phyloP scores from a whole-genome alignment of 331 rosid species.

The Malus hybrid region DNA sequence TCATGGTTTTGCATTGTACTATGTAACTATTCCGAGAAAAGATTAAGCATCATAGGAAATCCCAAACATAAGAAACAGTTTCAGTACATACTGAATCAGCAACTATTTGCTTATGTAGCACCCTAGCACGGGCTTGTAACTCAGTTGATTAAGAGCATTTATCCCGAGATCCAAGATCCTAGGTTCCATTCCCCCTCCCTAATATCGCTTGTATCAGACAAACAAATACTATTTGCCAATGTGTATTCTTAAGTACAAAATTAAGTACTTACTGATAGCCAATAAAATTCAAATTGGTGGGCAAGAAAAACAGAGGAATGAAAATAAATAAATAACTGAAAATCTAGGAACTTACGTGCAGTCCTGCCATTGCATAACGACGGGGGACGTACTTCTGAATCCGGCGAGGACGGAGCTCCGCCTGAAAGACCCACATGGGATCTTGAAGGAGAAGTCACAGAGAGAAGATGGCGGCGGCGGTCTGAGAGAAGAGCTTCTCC shows the following conservation, averaged over 20 bases:
- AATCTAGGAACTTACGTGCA: conserved; percentile 48
- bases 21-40: not conserved
- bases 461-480: conserved; percentile 25
- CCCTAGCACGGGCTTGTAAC: too few species aligned
- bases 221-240: not conserved
- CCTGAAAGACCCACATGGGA: conserved; percentile 16
- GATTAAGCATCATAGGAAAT: not conserved
- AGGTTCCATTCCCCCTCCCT: too few species aligned
- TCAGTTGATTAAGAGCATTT: too few species aligned
- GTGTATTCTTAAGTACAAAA: not conserved
- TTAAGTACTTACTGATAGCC: not conserved
- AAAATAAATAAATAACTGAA: not conserved
- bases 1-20: not conserved
- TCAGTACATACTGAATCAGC: not conserved
- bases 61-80: not conserved
- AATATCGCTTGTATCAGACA: not conserved
- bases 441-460: conserved; percentile 24
- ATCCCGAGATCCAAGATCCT: too few species aligned
- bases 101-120: not conserved
- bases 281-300: not conserved
- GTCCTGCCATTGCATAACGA: conserved; percentile 96
- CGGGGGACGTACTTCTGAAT: conserved; percentile 43
- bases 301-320: not conserved
- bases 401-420: conserved; percentile 29
- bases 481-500: conserved; percentile 21